phyloP scores from a whole-genome alignment of 306 rosid genomes.

The Boehmeria nivea region DNA sequence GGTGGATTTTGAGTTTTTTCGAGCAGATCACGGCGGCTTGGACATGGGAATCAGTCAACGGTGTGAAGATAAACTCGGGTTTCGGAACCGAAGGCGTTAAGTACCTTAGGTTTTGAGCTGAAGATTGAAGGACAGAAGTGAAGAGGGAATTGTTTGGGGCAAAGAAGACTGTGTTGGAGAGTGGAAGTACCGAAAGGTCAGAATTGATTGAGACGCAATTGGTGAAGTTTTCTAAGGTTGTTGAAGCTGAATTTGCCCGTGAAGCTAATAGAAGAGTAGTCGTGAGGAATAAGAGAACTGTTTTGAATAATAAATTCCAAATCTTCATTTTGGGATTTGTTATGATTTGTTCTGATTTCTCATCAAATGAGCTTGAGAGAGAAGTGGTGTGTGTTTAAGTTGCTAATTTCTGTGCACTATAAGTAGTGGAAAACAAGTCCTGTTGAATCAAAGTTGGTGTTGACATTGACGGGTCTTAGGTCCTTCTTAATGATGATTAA shows the following conservation, averaged over 20 bases:
- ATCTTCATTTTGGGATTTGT: no score
- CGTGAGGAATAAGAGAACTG: no score
- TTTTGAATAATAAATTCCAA: no score
- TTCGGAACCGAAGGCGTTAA: constrained; percentile 51
- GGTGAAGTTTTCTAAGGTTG: constrained; percentile 36
- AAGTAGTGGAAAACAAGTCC: no score
- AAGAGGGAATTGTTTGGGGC: constrained; percentile 32
- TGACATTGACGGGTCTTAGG: no score
- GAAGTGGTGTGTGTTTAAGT: no score
- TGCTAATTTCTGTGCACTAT: no score
- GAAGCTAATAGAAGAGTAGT: constrained; percentile 22
- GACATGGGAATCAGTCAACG: constrained; percentile 52
- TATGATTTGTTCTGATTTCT: no score
- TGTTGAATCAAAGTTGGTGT: no score
- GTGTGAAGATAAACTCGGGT: constrained; percentile 64
- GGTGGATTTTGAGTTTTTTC: constrained; percentile 46
- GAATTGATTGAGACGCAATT: constrained; percentile 37
- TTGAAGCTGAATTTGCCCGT: constrained; percentile 27
- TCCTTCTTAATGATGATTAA: no score
- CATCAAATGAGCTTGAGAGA: no score
- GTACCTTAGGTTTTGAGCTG: constrained; percentile 52
- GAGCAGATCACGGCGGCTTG: constrained; percentile 60
- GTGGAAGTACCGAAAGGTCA: constrained; percentile 24
- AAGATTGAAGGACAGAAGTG: constrained; percentile 45
- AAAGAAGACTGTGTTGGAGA: constrained; percentile 31